Conservation (phyloP, 176 grass and related monocot species). For the Raddia distichophylla region DNA sequence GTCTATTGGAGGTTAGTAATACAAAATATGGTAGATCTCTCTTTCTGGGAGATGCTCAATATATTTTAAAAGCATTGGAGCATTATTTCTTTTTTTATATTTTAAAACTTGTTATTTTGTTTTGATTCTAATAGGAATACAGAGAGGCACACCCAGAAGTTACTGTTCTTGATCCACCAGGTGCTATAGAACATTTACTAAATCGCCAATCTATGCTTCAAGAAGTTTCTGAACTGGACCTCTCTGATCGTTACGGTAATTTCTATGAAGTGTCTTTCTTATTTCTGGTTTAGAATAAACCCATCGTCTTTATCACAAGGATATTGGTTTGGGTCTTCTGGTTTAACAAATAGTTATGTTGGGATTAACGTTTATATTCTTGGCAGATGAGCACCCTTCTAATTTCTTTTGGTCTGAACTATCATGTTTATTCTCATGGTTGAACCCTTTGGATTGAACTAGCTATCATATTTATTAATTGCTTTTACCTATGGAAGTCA, state of each 20-base stretch:
- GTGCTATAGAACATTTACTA: conserved; percentile 82
- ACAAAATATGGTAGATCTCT: conserved; percentile 34
- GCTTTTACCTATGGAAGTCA: background rate
- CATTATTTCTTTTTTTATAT: conserved; percentile 13
- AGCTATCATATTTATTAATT: background rate
- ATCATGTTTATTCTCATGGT: conserved; percentile 2
- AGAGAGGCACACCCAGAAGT: conserved; percentile 86
- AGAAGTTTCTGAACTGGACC: conserved; percentile 84
- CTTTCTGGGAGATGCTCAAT: conserved; percentile 10
- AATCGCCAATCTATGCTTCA: conserved; percentile 97
- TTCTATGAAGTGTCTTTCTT: conserved; percentile 33
- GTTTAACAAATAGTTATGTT: conserved; percentile 18
- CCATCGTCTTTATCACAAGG: background rate
- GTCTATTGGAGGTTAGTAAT: conserved; percentile 78
- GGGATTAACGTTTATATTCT: background rate
- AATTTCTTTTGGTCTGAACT: background rate
- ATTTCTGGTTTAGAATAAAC: conserved; percentile 16
- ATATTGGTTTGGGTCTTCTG: conserved; percentile 17
- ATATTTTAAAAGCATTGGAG: background rate
- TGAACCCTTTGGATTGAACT: conserved; percentile 17
- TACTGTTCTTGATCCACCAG: conserved; percentile 92
- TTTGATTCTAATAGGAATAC: conserved; percentile 63
- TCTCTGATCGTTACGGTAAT: conserved; percentile 85
- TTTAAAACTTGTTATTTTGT: conserved; percentile 10
- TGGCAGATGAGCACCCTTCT: conserved; percentile 16